Conservation (phyloP, 2,329 filamentous ascomycete genomes). For the Diaporthe vaccinii region DNA sequence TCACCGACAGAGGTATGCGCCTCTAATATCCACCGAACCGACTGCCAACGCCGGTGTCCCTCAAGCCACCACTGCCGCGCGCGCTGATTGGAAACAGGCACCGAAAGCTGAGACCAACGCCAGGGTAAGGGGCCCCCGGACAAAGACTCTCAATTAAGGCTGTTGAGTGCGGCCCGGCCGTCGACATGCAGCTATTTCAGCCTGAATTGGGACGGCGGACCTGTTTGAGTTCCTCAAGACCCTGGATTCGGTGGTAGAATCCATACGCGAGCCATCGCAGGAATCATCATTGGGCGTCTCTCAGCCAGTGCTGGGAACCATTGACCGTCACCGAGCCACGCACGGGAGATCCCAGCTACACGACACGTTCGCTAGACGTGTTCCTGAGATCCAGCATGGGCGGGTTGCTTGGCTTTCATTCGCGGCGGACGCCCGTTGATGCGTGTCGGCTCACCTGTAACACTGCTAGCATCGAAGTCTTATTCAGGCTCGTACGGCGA, state of each 20-base stretch:
- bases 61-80: conserved; percentile 16
- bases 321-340: background rate
- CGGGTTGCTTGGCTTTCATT: background rate
- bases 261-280: background rate
- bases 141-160: conserved; percentile 16
- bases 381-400: conserved; percentile 1
- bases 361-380: conserved; percentile 4
- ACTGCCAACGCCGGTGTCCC: background rate
- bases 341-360: background rate
- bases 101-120: conserved; percentile 21
- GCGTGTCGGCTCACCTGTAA: conserved; percentile 8
- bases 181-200: conserved; percentile 27
- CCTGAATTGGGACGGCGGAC: conserved; percentile 22
- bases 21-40: background rate
- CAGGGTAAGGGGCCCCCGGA: conserved; percentile 20
- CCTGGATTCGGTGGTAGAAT: background rate
- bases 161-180: conserved; percentile 19
- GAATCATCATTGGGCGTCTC: background rate
- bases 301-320: background rate
- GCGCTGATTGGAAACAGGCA: conserved; percentile 30
- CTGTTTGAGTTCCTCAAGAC: conserved; percentile 11
- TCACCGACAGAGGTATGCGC: background rate
- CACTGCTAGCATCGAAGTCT: conserved; percentile 16
- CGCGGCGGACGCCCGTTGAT: background rate
- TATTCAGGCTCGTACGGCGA: conserved; percentile 16